Base-by-base conservation (phyloP, 495 filamentous ascomycete genomes). In the Cairneyella variabilis region DNA sequence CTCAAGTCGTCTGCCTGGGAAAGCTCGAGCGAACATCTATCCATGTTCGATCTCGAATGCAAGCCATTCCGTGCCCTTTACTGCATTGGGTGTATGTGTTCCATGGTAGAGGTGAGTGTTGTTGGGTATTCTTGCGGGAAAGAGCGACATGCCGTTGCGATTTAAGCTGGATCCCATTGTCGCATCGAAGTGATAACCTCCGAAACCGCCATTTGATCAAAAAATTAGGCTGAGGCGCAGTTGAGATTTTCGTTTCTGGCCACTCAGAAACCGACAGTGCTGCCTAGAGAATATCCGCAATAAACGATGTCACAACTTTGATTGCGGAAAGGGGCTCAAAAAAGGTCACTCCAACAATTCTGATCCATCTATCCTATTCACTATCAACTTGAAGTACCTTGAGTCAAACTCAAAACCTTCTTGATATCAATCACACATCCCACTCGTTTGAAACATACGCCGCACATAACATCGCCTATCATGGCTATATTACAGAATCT, bases 41-140 rank as follows among this genome's bases (percentile, higher is more conserved):
- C 83, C 79, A 66, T 87, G 83, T 54, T 86, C 83, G 10, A 83
- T 79, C 59, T 87, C 84, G 57, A 86, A 87, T 0, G 84, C 83
- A 0, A 88, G 70, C 83, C 84, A 88, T 56, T 88, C 83, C 1
- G 73, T 75, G 0, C 73, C 76, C 5, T 66, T 68, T 0, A 83
- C 70, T 0, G 71, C 66, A 9, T 67, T 62, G 0, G 60, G 42
- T 2, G 28, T 60, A 11, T 55, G 48, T 5, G 71, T 76, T 11
- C 84, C 84, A 59, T 88, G 84, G 61, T 7, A 34, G 30, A 34
- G 30, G 30, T 44, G 41, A 16, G 41, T 21, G 11, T 16, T 23
- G 41, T 34, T 10, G 26, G 43, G 43, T 27, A 25, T 46, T 5
- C 43, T 27, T 27, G 30, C 43, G 26, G 22, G 36, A 17, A 38